A percentile compares a stretch with the other conserved stretches of the same genome.
phyloP scores from a whole-genome alignment of 257 asterid species.

The Schizonepeta tenuifolia region DNA sequence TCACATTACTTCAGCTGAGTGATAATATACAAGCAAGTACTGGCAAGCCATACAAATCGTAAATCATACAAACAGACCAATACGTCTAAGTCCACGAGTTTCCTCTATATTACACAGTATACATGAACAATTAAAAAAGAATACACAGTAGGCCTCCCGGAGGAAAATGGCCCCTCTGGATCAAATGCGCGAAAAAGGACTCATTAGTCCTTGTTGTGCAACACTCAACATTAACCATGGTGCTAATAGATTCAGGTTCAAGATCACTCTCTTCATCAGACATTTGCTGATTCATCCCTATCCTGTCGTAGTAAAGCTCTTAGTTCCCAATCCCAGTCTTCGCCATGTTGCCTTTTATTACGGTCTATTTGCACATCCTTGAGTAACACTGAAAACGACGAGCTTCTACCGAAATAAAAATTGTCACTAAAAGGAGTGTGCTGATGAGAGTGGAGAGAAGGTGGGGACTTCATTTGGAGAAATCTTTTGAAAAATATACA shows the following conservation, averaged over 20 bases:
- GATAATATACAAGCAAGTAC: too few relatives aligned
- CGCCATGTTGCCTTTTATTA: too few relatives aligned
- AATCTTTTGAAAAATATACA: slow-evolving; percentile 10
- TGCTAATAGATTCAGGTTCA: slow-evolving; percentile 65
- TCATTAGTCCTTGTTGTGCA: slow-evolving; percentile 73
- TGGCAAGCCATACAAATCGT: too few relatives aligned
- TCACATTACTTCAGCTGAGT: too few relatives aligned
- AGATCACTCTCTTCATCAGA: slow-evolving; percentile 83
- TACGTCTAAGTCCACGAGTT: too few relatives aligned
- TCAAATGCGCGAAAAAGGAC: slow-evolving; percentile 89
- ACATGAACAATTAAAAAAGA: slow-evolving; percentile 23
- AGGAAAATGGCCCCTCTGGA: slow-evolving; percentile 77
- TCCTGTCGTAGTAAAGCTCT: too few relatives aligned
- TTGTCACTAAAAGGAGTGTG: background rate
- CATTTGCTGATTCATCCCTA: slow-evolving; percentile 49
- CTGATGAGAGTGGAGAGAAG: background rate
- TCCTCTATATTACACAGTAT: background rate
- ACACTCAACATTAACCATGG: slow-evolving; percentile 79
- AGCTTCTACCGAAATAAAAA: slow-evolving; percentile 14
- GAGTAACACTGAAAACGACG: too few relatives aligned
- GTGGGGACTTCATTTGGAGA: background rate
- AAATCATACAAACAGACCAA: slow-evolving; percentile 1
- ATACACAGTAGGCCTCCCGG: slow-evolving; percentile 55
- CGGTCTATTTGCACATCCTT: too few relatives aligned
- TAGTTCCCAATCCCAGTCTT: too few relatives aligned